These are phyloP conservation scores for Aspergillus nomiae DNA, from an alignment of 2,329 filamentous ascomycete genomes.

Conservation along the genomic window DNA sequence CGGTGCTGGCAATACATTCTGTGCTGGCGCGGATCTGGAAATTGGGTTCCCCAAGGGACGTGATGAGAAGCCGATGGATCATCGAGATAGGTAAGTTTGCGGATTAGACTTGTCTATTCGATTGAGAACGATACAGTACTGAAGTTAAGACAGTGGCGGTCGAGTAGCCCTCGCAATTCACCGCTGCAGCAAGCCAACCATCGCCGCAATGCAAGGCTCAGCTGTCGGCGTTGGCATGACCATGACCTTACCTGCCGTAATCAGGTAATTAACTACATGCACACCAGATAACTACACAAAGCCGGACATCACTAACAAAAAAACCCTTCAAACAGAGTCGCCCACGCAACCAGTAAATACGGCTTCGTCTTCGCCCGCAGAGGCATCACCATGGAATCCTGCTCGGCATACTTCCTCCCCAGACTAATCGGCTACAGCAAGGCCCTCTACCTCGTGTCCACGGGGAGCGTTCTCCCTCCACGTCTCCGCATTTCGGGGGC, in stretches of 20 bases:
- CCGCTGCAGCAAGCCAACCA: slow-evolving; percentile 59
- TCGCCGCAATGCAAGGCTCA: slow-evolving; percentile 58
- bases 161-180: slow-evolving; percentile 54
- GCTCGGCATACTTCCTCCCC: slow-evolving; percentile 71
- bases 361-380: slow-evolving; percentile 74
- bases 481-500: slow-evolving; percentile 52
- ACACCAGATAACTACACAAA: neutral
- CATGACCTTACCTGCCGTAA: slow-evolving; percentile 59
- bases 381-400: slow-evolving; percentile 72
- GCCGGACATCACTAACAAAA: neutral
- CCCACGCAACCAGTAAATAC: slow-evolving; percentile 62
- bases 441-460: slow-evolving; percentile 54
- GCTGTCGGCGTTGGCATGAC: slow-evolving; percentile 62
- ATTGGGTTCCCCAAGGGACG: slow-evolving; percentile 50
- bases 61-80: slow-evolving; percentile 47
- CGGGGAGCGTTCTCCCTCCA: slow-evolving; percentile 60
- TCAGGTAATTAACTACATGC: slow-evolving; percentile 33
- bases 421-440: slow-evolving; percentile 61
- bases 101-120: no score
- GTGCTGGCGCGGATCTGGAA: slow-evolving; percentile 60
- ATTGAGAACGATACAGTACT: neutral
- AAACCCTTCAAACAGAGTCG: slow-evolving; percentile 42
- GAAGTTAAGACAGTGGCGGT: slow-evolving; percentile 28
- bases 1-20: slow-evolving; percentile 48
- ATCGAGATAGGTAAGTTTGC: slow-evolving; percentile 55